Evolutionary conservation across 2,329 filamentous ascomycete species (phyloP).

Genomic region (Fusarium sp.): DNA sequence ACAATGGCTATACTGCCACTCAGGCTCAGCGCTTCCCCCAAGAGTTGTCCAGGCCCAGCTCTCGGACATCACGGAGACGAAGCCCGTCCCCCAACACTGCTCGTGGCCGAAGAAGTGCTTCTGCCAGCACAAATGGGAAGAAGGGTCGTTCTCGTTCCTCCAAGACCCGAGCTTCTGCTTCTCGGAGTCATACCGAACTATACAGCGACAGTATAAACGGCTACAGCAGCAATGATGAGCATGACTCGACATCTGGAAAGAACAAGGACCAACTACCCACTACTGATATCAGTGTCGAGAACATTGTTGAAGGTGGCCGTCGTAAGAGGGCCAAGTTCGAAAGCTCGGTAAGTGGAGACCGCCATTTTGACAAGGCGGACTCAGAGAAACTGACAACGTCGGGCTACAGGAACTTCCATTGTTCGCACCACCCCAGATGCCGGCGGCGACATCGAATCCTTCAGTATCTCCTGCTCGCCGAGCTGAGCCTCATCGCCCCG

Average conservation of each 20-base stretch:
- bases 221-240: conserved; percentile 88
- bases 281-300: conserved; percentile 97
- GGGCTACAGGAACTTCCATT: conserved; percentile 84
- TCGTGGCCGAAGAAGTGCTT: conserved; percentile 79
- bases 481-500: conserved; percentile 74
- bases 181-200: conserved; percentile 64
- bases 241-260: conserved; percentile 76
- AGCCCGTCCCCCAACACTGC: conserved; percentile 78
- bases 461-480: conserved; percentile 93
- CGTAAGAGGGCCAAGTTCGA: conserved; percentile 95
- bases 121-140: conserved; percentile 69
- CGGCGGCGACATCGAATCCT: conserved; percentile 94
- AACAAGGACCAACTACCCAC: conserved; percentile 88
- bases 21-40: conserved; percentile 62
- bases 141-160: conserved; percentile 74
- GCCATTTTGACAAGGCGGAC: conserved; percentile 34
- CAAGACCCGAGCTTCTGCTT: conserved; percentile 69
- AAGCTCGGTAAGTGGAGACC: conserved; percentile 81
- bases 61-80: conserved; percentile 76
- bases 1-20: conserved; percentile 60
- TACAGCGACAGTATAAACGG: conserved; percentile 73
- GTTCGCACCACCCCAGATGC: conserved; percentile 94
- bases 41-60: conserved; percentile 72
- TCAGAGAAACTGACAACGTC: conserved; percentile 44
- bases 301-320: conserved; percentile 96